Base-by-base conservation (phyloP, 140 eudicot species). In the Senecio squalidus region DNA sequence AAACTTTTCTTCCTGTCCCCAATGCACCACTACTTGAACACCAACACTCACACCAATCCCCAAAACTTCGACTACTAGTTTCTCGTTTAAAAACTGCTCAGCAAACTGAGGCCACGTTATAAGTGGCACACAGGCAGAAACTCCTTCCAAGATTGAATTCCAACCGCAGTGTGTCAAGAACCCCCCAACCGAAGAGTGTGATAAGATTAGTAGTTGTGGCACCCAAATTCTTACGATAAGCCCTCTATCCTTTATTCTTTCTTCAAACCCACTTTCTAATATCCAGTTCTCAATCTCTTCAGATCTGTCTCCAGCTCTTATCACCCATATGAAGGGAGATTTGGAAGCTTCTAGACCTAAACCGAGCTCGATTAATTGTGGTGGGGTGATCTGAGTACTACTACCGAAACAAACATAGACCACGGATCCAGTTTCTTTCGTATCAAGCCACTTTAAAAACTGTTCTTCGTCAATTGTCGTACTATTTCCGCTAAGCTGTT, bases 71-170 rank as follows among this genome's bases (percentile, higher is more conserved):
- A 49, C 68, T 2, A 73, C 38, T 1, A 62, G 28, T 31, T 68
- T 70, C 75, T 70, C 70, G 3, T 56, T 68, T 62, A 68, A 45
- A 20, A 75, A 75, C 40, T 70, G 81, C 41, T 76, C 81, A 0
- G 81, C 72, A 41, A 69, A 75, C 55, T 23, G 25, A 30, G 80
- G 80, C 80, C 80, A 75, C 2, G 80, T 76, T 0, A 76, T 49
- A 73, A 76, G 26, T 0, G 81, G 77, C 6, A 76, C 55, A 0
- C 77, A 65, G 1, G 69, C 62, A 28, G 38, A 65, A 25, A 73
- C 73, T 1, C 63, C 62, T 73, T 73, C 78, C 11, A 65, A 24
- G 17, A 58, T 16, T 2, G 68, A 73, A 13, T 73, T 73, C 73
- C 78, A 73, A 2, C 78, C 64, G 1, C 68, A 73, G 16, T 73